A percentile compares a stretch with the other conserved stretches of the same genome.
These are phyloP conservation scores for Colletotrichum nymphaeae DNA, from an alignment of 2,329 filamentous ascomycete genomes.

Conservation along the genomic window DNA sequence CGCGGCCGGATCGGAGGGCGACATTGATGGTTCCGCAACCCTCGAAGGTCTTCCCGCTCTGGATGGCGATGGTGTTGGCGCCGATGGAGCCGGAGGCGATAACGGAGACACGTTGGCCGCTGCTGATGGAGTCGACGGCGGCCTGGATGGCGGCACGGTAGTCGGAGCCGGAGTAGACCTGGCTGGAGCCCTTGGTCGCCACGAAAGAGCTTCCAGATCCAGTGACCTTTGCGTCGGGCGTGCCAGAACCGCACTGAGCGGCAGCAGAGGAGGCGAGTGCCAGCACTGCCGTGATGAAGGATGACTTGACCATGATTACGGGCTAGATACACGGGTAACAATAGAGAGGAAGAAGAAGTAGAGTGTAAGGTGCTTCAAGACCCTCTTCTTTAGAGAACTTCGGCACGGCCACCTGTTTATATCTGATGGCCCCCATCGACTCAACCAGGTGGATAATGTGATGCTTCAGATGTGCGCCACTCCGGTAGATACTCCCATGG, in stretches of 20 bases:
- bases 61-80: conserved; percentile 61
- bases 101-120: conserved; percentile 64
- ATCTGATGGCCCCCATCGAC: not conserved
- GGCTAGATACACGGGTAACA: not conserved
- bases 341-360: not conserved
- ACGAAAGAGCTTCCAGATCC: conserved; percentile 58
- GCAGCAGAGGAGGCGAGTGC: conserved; percentile 51
- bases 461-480: conserved; percentile 24
- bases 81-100: conserved; percentile 67
- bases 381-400: no score
- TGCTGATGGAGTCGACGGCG: conserved; percentile 61
- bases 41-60: conserved; percentile 67
- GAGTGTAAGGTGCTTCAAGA: not conserved
- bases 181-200: conserved; percentile 54
- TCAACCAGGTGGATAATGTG: not conserved
- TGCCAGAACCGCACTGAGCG: conserved; percentile 61
- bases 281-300: conserved; percentile 48
- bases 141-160: conserved; percentile 66
- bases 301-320: conserved; percentile 38
- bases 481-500: conserved; percentile 8
- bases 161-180: conserved; percentile 63
- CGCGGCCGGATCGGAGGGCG: conserved; percentile 53
- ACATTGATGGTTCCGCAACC: conserved; percentile 68
- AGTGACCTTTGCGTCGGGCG: conserved; percentile 58
- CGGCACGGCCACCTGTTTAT: conserved; percentile 11